Percentiles rank a stretch among this genome's conserved stretches.
Conservation (phyloP, 2,329 filamentous ascomycete genomes). For the Fonsecaea monophora region DNA sequence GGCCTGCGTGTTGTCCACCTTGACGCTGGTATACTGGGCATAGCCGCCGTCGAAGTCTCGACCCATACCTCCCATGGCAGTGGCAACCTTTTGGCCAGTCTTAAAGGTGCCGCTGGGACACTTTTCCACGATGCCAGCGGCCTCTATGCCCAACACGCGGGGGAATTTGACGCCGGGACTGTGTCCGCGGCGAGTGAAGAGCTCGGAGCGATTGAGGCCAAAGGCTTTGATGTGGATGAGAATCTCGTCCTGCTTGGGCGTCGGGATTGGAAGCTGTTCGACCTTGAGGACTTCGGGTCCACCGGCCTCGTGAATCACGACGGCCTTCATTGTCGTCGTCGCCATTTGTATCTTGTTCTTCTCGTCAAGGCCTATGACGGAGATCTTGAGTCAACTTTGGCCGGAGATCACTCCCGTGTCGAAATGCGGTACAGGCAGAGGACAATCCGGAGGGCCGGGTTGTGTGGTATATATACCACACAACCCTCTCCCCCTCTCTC, state of each 20-base stretch:
- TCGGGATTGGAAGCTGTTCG: constrained; percentile 49
- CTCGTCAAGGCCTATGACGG: neutral
- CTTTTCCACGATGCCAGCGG: constrained; percentile 51
- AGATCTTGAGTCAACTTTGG: neutral
- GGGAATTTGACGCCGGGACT: constrained; percentile 52
- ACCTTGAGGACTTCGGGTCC: constrained; percentile 51
- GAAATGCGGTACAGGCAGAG: too few species aligned
- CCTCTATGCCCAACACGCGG: constrained; percentile 57
- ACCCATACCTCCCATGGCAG: constrained; percentile 59
- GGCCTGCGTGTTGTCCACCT: constrained; percentile 49
- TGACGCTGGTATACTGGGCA: constrained; percentile 57
- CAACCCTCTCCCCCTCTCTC: too few species aligned
- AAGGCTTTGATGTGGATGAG: constrained; percentile 54
- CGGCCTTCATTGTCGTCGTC: constrained; percentile 52
- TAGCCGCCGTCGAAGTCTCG: constrained; percentile 57
- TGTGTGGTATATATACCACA: neutral
- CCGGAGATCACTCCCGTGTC: too few species aligned
- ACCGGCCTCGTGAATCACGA: constrained; percentile 51
- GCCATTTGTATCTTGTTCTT: constrained; percentile 26
- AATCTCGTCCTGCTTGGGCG: constrained; percentile 47
- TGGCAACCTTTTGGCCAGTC: constrained; percentile 53
- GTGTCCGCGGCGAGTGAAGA: constrained; percentile 57
- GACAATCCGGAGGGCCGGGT: too few species aligned
- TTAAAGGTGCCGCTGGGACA: constrained; percentile 46
- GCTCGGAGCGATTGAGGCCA: constrained; percentile 57